Evolutionary conservation across 768 basidiomycete genomes (phyloP), one percentile per base, ranked within the genome.

Genomic region (Trichaptum fuscoviolaceum): DNA sequence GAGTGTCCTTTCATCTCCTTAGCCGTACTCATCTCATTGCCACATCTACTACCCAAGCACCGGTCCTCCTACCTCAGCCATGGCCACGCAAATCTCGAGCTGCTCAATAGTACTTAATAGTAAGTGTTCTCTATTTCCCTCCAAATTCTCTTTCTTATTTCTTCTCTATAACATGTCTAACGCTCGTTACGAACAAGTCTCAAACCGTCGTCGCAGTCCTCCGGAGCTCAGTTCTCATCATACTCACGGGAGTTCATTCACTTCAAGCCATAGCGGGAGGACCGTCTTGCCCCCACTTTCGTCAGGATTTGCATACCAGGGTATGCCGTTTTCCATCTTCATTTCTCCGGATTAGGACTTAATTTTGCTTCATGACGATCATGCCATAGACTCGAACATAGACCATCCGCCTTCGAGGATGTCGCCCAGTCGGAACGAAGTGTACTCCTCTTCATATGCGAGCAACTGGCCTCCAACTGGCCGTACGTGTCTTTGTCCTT

Each of bases 241-340:
- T 78, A 75, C 84, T 76, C 86, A 87, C 79, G 80, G 77, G 76
- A 81, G 82, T 78, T 81, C 77, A 80, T 88, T 82, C 84, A 85
- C 81, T 69, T 83, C 85, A 80, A 86, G 87, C 83, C 90, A 91
- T 87, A 90, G 90, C 91, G 89, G 89, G 90, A 88, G 90, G 87
- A 86, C 88, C 83, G 85, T 90, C 82, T 87, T 91, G 78, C 90
- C 90, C 88, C 87, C 90, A 87, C 82, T 91, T 85, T 84, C 86
- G 86, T 83, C 87, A 79, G 85, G 86, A 74, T 89, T 90, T 88
- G 89, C 89, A 89, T 87, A 86, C 87, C 91, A 87, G 89, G 42
- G 42, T 52, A 52, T 52, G 42, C 42, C 89, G 83, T 87, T 89
- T 88, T 89, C 85, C 90, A 91, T 90, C 90, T 91, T 87, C 85